Evolutionary conservation across 306 rosid genomes (phyloP).

Genomic region (Glycine tomentella): DNA sequence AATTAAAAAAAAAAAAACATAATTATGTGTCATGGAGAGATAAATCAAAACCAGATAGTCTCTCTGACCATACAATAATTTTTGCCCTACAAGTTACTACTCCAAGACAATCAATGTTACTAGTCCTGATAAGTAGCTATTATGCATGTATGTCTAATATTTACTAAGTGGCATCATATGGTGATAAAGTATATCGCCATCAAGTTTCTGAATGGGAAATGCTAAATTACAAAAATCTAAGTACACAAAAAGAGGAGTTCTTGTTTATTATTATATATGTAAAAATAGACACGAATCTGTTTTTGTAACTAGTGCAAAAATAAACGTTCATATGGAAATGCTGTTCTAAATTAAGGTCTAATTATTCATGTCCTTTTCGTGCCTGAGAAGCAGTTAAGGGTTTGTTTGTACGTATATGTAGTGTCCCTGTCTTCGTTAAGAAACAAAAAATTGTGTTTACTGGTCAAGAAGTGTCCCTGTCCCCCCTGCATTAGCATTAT

Average conservation of each 20-base stretch:
- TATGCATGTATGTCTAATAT: slow-evolving; percentile 10
- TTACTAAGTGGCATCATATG: slow-evolving; percentile 3
- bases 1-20: not conserved
- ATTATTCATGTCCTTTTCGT: slow-evolving; percentile 8
- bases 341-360: not conserved
- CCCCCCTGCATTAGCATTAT: not conserved
- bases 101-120: slow-evolving; percentile 30
- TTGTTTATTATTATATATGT: not conserved
- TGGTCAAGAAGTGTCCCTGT: not conserved
- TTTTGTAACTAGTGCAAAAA: not conserved
- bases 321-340: not conserved
- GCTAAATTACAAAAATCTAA: not conserved
- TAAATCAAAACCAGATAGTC: not conserved
- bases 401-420: not conserved
- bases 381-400: slow-evolving; percentile 10
- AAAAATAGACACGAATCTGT: not conserved
- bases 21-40: not conserved
- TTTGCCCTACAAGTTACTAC: not conserved
- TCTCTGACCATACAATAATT: not conserved
- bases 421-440: slow-evolving; percentile 4
- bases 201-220: slow-evolving; percentile 10
- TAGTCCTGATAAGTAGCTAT: not conserved
- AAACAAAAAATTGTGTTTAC: not conserved
- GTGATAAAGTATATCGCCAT: slow-evolving; percentile 16
- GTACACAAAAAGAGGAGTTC: not conserved